phyloP scores from a whole-genome alignment of 2,329 filamentous ascomycete genomes.

The Pestalotiopsis sp. region DNA sequence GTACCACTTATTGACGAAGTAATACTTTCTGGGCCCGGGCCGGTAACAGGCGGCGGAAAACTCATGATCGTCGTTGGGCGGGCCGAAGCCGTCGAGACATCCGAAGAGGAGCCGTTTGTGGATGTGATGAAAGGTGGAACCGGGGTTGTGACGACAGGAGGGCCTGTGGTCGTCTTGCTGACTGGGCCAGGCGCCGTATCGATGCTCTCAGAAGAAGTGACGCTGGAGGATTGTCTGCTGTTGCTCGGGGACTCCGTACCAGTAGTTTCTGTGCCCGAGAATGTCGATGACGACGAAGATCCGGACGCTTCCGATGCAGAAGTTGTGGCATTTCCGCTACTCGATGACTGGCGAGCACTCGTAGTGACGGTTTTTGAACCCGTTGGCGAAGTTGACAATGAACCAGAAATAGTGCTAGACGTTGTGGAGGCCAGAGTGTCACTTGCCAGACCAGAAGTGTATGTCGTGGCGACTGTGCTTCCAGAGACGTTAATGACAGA shows the following conservation, averaged over 20 bases:
- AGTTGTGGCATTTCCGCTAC: background rate
- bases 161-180: background rate
- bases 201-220: conserved; percentile 17
- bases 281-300: conserved; percentile 5
- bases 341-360: background rate
- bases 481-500: background rate
- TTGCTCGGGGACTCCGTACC: conserved; percentile 8
- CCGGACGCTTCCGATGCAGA: background rate
- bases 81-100: background rate
- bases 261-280: background rate
- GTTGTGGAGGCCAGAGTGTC: background rate
- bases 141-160: background rate
- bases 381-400: conserved; percentile 13
- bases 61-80: background rate
- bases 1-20: too few species aligned
- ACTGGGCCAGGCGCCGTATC: conserved; percentile 19
- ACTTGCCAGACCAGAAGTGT: background rate
- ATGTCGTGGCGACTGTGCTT: background rate
- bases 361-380: conserved; percentile 3
- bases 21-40: too few species aligned
- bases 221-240: background rate
- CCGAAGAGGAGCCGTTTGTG: background rate
- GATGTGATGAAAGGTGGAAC: background rate
- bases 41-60: background rate
- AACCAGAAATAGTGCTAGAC: background rate